Percentiles rank a stretch among this genome's conserved stretches.
Conservation (phyloP, 1,284 basidiomycete species). For the Mycena citricolor region DNA sequence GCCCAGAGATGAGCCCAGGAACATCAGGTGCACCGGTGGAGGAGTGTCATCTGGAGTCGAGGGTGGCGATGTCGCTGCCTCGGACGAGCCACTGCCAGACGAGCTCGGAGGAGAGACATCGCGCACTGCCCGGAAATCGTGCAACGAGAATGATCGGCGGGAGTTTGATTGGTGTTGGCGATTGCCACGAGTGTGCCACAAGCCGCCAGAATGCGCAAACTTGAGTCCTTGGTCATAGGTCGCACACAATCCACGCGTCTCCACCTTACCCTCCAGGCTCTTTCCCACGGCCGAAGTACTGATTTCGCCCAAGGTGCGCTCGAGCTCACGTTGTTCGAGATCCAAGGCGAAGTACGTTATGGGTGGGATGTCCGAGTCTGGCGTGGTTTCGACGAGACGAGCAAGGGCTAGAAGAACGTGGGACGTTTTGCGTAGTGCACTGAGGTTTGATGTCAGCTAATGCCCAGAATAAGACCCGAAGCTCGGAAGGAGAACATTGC, state of each 20-base stretch:
- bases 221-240: constrained; percentile 85
- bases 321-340: constrained; percentile 84
- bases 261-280: constrained; percentile 68
- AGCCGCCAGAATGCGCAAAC: constrained; percentile 61
- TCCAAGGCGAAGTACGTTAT: constrained; percentile 94
- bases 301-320: constrained; percentile 78
- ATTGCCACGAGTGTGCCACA: constrained; percentile 31
- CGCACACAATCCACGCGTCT: constrained; percentile 82
- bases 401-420: constrained; percentile 81
- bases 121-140: constrained; percentile 16
- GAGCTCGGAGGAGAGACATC: constrained; percentile 38
- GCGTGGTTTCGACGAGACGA: constrained; percentile 37
- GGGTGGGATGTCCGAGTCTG: constrained; percentile 38
- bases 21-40: constrained; percentile 76
- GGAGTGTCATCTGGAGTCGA: constrained; percentile 39
- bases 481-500: constrained; percentile 20
- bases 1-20: constrained; percentile 93
- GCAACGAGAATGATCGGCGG: constrained; percentile 14
- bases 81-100: constrained; percentile 26
- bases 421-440: constrained; percentile 88
- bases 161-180: constrained; percentile 1
- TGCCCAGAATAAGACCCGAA: constrained; percentile 15
- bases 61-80: constrained; percentile 32
- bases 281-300: constrained; percentile 61
- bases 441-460: constrained; percentile 35